Base-by-base conservation (phyloP, 805 yeast species). In the Pichia kluyveri region DNA sequence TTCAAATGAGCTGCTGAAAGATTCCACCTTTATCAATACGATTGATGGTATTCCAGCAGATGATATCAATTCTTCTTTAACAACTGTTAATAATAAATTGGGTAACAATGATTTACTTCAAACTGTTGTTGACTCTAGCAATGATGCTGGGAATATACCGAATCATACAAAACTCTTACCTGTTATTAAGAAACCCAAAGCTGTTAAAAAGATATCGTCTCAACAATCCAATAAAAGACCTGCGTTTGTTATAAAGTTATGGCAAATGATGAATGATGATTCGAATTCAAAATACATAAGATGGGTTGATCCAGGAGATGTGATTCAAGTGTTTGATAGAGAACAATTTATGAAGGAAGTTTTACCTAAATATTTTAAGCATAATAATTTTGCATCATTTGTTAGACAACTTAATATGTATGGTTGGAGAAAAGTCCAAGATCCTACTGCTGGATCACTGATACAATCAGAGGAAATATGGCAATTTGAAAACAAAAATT, bases 391-490 rank as follows among this genome's bases (percentile, higher is more conserved):
- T 68, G 95, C 98, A 19, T 82, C 93, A 32, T 93, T 93, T 73
- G 98, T 93, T 15, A 79, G 99, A 52, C 99, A 91, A 63, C 73
- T 91, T 59, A 91, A 91, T 67, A 91, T 93, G 99, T 93, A 93
- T 63, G 99, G 99, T 11, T 93, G 97, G 96, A 98, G 90, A 69
- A 93, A 93, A 67, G 93, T 93, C 5, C 99, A 93, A 66, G 98
- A 93, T 66, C 80, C 90, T 23, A 85, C 69, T 49, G 76, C 84
- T 27, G 97, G 95, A 3, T 76, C 90, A 5, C 67, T 81, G 50
- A 73, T 76, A 48, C 72, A 69, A 49, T 67, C 68, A 40, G 96
- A 90, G 48, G 98, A 93, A 59, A 76, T 80, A 47, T 83, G 90
- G 86, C 95, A 89, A 65, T 93, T 93, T 69, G 82, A 80, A 53